Percentiles rank a stretch among this genome's conserved stretches.
Conservation (phyloP, 2,329 filamentous ascomycete genomes). For the Aureobasidium mangrovei region DNA sequence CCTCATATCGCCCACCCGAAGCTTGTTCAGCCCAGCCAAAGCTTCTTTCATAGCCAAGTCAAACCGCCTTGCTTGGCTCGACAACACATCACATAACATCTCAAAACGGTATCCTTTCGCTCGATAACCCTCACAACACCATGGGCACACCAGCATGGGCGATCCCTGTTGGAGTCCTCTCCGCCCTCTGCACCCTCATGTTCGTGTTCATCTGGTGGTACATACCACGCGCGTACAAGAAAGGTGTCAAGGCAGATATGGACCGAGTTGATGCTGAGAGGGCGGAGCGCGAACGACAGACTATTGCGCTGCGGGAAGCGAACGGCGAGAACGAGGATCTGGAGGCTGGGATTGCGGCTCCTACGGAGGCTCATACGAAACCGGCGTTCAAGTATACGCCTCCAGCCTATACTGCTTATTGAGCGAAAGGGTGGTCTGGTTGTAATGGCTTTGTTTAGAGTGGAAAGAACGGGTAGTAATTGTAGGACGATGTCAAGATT, state of each 20-base stretch:
- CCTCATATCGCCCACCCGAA: neutral
- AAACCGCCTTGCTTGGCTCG: neutral
- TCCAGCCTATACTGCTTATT: constrained; percentile 11
- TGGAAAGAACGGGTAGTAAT: too few species aligned
- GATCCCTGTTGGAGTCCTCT: constrained; percentile 23
- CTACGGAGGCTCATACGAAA: neutral
- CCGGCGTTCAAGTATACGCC: constrained; percentile 15
- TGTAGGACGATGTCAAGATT: too few species aligned
- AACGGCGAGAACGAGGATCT: neutral
- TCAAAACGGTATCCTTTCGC: neutral
- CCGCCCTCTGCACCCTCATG: constrained; percentile 18
- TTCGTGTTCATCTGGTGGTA: constrained; percentile 24
- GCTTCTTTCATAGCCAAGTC: neutral
- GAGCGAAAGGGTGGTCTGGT: neutral
- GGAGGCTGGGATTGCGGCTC: neutral
- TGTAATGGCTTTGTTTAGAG: too few species aligned
- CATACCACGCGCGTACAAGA: constrained; percentile 22
- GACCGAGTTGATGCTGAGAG: constrained; percentile 16
- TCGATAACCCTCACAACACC: neutral
- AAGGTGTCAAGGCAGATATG: constrained; percentile 19
- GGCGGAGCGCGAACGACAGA: neutral
- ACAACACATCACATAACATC: neutral
- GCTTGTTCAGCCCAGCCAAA: constrained; percentile 5
- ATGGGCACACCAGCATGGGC: constrained; percentile 20
- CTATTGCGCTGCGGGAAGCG: neutral